Percentiles rank a stretch among this genome's conserved stretches.
These are phyloP conservation scores for Solanum paucissectum DNA, from an alignment of 257 asterid genomes.

Conservation along the genomic window DNA sequence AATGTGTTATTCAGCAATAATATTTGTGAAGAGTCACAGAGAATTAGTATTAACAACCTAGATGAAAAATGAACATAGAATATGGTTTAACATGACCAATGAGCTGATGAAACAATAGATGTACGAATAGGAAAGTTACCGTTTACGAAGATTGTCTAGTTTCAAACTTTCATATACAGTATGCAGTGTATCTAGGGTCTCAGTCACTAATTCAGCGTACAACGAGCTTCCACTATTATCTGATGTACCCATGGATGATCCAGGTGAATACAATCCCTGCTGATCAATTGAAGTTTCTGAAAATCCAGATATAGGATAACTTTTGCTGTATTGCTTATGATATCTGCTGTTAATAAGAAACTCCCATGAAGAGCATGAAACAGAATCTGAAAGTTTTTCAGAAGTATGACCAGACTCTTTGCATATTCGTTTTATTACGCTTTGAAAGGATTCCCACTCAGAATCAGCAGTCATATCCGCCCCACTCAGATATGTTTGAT, in stretches of 20 bases:
- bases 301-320: slow-evolving; percentile 29
- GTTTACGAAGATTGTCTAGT: slow-evolving; percentile 78
- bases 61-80: background rate
- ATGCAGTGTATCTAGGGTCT: slow-evolving; percentile 72
- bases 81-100: background rate
- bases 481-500: slow-evolving; percentile 39
- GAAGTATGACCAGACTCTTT: slow-evolving; percentile 22
- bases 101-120: background rate
- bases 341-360: slow-evolving; percentile 71
- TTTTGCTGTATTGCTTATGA: slow-evolving; percentile 41
- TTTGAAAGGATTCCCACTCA: slow-evolving; percentile 79
- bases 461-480: slow-evolving; percentile 43
- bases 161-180: slow-evolving; percentile 86
- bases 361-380: slow-evolving; percentile 73
- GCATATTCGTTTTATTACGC: slow-evolving; percentile 38
- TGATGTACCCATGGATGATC: slow-evolving; percentile 11
- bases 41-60: too few species aligned
- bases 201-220: slow-evolving; percentile 33
- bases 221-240: slow-evolving; percentile 25
- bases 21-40: background rate
- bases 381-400: slow-evolving; percentile 24
- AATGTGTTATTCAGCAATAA: background rate
- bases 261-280: slow-evolving; percentile 27
- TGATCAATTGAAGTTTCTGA: slow-evolving; percentile 28
- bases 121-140: slow-evolving; percentile 32